phyloP scores from a whole-genome alignment of 495 filamentous ascomycete species.

The Podospora pseudocomata region DNA sequence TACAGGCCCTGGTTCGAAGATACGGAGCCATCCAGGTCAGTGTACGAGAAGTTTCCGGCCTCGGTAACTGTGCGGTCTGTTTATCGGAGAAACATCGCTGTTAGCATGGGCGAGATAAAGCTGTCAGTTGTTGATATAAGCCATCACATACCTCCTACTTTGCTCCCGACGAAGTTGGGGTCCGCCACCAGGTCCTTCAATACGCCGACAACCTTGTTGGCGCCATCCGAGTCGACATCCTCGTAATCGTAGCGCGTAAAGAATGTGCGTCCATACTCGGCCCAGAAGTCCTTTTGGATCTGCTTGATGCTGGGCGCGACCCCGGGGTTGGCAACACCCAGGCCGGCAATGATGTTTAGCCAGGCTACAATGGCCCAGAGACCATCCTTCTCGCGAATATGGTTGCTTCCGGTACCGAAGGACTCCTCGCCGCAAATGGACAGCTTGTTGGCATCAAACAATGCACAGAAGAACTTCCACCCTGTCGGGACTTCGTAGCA shows the following conservation, averaged over 20 bases:
- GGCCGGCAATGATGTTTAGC: conserved; percentile 96
- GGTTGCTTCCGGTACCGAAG: conserved; percentile 98
- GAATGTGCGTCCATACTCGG: conserved; percentile 92
- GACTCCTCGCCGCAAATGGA: conserved; percentile 98
- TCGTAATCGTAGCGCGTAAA: conserved; percentile 99
- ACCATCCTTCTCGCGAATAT: conserved; percentile 98
- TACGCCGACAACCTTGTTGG: conserved; percentile 78
- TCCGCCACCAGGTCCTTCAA: conserved; percentile 67
- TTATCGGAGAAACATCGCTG: neutral
- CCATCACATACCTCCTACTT: conserved; percentile 57
- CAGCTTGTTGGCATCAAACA: conserved; percentile 95
- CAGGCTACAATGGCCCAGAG: conserved; percentile 96
- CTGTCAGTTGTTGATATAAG: neutral
- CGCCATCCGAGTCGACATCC: conserved; percentile 83
- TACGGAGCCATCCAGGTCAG: conserved; percentile 91
- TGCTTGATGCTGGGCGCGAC: conserved; percentile 82
- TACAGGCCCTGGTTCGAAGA: conserved; percentile 95
- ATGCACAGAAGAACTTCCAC: conserved; percentile 99
- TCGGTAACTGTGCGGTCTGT: conserved; percentile 72
- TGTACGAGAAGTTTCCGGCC: conserved; percentile 95
- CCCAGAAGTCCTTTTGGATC: conserved; percentile 98
- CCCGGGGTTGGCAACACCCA: conserved; percentile 73
- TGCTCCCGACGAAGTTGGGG: conserved; percentile 72
- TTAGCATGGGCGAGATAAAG: neutral
- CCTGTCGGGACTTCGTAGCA: conserved; percentile 97